Evolutionary conservation across 768 basidiomycete genomes (phyloP), one percentile per base, ranked within the genome.

Genomic region (Mycena chlorophos): DNA sequence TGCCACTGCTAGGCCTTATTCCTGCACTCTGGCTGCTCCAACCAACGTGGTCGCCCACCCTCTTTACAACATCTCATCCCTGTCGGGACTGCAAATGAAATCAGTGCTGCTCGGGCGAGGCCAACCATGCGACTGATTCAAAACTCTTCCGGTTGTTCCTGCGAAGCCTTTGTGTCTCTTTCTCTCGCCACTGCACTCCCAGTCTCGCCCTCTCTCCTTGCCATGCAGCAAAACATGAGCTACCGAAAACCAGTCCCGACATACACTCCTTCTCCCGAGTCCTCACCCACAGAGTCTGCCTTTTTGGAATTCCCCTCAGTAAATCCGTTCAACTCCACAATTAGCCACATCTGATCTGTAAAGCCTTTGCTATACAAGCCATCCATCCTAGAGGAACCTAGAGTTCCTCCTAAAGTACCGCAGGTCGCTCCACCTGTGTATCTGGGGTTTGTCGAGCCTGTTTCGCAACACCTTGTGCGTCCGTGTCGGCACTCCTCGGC

Each of bases 211-310:
- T 19, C n/a, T 42, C 40, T 20, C 13, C 31, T 34, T 17, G 31
- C 49, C 48, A 71, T 77, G 72, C 70, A 66, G 52, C 73, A 73
- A 43, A 69, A 69, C 63, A 82, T 81, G 80, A 86, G 82, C 68
- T 84, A 86, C 68, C 77, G 87, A 51, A 89, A 89, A 67, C 88
- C 88, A 28, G 86, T 81, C 37, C 88, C 88, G 3, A 70, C 71
- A 50, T 88, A 82, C 69, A 75, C 86, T 40, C 87, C 87, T 29
- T 86, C 87, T 13, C 83, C 86, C 4, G 81, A 84, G 46, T 70
- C 78, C 1, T 77, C 77, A 4, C 78, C 78, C 14, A 42, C 40
- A 42, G 31, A 34, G 31, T 34, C 31, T 17, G 8, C 31, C 8
- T 17, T 34, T 17, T 8, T 34, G 31, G 17, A 34, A 34, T 8